phyloP scores from a whole-genome alignment of 2,329 filamentous ascomycete genomes.

The Claviceps sp. region DNA sequence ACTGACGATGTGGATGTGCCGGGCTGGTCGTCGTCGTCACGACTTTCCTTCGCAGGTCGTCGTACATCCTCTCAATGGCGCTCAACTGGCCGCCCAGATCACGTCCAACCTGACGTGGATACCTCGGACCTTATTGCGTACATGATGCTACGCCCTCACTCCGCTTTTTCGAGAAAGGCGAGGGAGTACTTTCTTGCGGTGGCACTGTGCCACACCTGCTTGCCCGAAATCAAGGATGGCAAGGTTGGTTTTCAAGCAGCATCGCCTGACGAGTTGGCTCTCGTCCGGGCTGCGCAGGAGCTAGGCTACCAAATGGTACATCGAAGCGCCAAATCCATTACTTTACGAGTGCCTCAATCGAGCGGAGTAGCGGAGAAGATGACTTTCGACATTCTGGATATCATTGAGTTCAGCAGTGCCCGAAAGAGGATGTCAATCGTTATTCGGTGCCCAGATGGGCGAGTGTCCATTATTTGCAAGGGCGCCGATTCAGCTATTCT shows the following conservation, averaged over 20 bases:
- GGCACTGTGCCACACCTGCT: conserved; percentile 80
- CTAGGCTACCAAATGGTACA: conserved; percentile 68
- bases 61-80: conserved; percentile 38
- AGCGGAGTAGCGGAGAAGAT: conserved; percentile 35
- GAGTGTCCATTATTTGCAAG: conserved; percentile 77
- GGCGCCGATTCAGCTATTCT: conserved; percentile 78
- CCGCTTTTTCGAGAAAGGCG: conserved; percentile 63
- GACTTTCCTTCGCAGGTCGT: conserved; percentile 21
- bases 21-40: conserved; percentile 17
- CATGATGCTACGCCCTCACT: conserved; percentile 60
- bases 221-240: conserved; percentile 63
- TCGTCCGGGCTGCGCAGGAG: conserved; percentile 75
- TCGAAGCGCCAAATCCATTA: conserved; percentile 57
- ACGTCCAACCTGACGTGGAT: conserved; percentile 41
- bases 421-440: conserved; percentile 86
- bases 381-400: conserved; percentile 66
- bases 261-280: conserved; percentile 78
- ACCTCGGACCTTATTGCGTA: conserved; percentile 69
- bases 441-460: conserved; percentile 70
- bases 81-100: conserved; percentile 33
- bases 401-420: conserved; percentile 83
- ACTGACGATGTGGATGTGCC: conserved; percentile 10
- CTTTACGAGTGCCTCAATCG: conserved; percentile 28
- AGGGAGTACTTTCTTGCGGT: conserved; percentile 74
- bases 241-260: conserved; percentile 73